A percentile compares a stretch with the other conserved stretches of the same genome.
phyloP scores from a whole-genome alignment of 371 early-diverging fungal genomes.

The Aphelidium insulamus region DNA sequence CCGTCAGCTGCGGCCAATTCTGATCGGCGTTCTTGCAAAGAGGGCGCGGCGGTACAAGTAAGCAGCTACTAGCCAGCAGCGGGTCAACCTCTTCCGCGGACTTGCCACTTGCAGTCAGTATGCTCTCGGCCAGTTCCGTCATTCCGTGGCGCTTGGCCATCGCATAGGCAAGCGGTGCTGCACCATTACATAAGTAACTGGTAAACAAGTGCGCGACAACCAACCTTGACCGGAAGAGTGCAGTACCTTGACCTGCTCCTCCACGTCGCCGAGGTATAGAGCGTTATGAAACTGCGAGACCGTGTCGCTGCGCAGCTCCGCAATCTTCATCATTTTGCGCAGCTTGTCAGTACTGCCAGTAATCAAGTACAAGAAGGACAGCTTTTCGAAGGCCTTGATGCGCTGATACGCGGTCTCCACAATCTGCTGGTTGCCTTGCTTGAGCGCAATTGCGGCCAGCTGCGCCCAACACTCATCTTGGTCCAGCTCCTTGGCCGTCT shows the following conservation, averaged over 20 bases:
- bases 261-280: conserved; percentile 61
- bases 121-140: conserved; percentile 50
- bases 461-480: conserved; percentile 67
- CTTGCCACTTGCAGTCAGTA: conserved; percentile 40
- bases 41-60: conserved; percentile 41
- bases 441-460: conserved; percentile 62
- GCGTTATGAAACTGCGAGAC: conserved; percentile 76
- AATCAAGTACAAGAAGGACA: conserved; percentile 78
- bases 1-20: conserved; percentile 70
- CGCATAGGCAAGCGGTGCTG: conserved; percentile 67
- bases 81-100: conserved; percentile 35
- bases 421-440: conserved; percentile 59
- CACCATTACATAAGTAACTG: neutral
- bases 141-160: conserved; percentile 74
- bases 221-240: conserved; percentile 60
- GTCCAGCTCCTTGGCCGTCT: conserved; percentile 69
- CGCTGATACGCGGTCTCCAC: conserved; percentile 77
- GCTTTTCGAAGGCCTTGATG: conserved; percentile 59
- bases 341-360: conserved; percentile 73
- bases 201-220: conserved; percentile 1
- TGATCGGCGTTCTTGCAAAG: conserved; percentile 36
- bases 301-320: conserved; percentile 50
- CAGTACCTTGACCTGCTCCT: conserved; percentile 54
- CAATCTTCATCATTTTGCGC: conserved; percentile 73
- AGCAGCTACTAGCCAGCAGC: conserved; percentile 12